A percentile compares a stretch with the other conserved stretches of the same genome.
Evolutionary conservation across 2,329 filamentous ascomycete species (phyloP).

Genomic region (Colletotrichum musae): DNA sequence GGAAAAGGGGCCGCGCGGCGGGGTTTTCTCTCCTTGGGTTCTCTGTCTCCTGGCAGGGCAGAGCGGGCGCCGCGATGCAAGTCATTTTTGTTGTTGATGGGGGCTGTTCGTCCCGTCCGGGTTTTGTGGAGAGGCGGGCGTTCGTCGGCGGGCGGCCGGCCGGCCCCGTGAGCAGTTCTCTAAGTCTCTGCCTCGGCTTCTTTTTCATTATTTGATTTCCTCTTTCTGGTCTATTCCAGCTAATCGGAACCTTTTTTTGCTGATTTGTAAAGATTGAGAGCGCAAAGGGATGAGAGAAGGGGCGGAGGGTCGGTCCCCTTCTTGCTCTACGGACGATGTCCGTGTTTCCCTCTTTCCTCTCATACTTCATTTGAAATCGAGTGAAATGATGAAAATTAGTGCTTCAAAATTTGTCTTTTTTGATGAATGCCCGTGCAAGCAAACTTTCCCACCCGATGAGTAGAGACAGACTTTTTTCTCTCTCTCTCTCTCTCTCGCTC

Average conservation of each 20-base stretch:
- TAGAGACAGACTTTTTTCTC: slow-evolving; percentile 10
- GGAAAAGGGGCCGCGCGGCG: too few species aligned
- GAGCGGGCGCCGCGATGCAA: slow-evolving; percentile 38
- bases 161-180: too few species aligned
- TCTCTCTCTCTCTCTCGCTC: too few species aligned
- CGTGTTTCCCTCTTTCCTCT: background rate
- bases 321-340: background rate
- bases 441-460: slow-evolving; percentile 8
- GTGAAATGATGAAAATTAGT: background rate
- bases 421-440: slow-evolving; percentile 15
- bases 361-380: background rate
- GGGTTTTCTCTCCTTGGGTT: too few species aligned
- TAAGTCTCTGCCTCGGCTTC: too few species aligned
- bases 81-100: slow-evolving; percentile 15
- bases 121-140: background rate
- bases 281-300: background rate
- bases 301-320: background rate
- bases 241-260: background rate
- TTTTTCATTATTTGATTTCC: background rate
- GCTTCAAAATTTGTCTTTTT: background rate
- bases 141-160: too few species aligned
- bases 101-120: slow-evolving; percentile 37
- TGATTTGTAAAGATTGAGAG: slow-evolving; percentile 6
- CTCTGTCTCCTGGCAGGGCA: slow-evolving; percentile 23
- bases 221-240: background rate